Conservation (phyloP, 352 stramenopile genomes). For the Phytophthora hybrid region DNA sequence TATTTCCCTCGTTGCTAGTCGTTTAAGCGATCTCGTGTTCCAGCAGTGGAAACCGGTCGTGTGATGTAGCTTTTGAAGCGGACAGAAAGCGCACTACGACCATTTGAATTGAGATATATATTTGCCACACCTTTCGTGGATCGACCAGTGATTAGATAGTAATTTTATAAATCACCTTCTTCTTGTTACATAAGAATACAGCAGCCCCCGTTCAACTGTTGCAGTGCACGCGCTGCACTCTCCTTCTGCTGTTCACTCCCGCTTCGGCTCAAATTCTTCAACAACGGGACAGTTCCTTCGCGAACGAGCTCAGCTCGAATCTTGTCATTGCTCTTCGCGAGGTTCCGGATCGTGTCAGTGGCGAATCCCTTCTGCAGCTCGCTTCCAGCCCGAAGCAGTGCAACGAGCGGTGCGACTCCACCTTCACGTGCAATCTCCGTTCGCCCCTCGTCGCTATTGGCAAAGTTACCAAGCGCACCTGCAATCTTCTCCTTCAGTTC, state of each 20-base stretch:
- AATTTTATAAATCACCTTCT: too few relatives aligned
- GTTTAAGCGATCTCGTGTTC: slow-evolving; percentile 58
- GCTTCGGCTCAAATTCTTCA: slow-evolving; percentile 3
- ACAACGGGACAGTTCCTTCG: background rate
- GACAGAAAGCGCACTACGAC: background rate
- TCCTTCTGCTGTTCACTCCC: slow-evolving; percentile 3
- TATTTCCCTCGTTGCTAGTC: slow-evolving; percentile 23
- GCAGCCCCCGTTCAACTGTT: slow-evolving; percentile 7
- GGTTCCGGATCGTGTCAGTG: slow-evolving; percentile 2
- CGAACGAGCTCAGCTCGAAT: slow-evolving; percentile 12
- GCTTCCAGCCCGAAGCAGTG: slow-evolving; percentile 9
- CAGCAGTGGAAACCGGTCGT: slow-evolving; percentile 57
- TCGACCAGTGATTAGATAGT: too few relatives aligned
- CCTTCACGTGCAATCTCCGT: slow-evolving; percentile 1
- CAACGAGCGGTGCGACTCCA: background rate
- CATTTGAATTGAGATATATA: background rate
- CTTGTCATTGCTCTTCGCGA: slow-evolving; percentile 11
- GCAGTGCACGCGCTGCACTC: slow-evolving; percentile 2
- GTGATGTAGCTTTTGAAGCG: slow-evolving; percentile 6
- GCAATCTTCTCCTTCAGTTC: background rate
- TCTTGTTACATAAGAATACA: slow-evolving; percentile 3
- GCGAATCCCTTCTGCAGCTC: slow-evolving; percentile 5
- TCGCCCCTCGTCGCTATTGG: background rate
- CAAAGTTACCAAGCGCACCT: background rate
- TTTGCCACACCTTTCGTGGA: too few relatives aligned